Evolutionary conservation across 2,329 filamentous ascomycete species (phyloP).

Genomic region (Colletotrichum acutatum): DNA sequence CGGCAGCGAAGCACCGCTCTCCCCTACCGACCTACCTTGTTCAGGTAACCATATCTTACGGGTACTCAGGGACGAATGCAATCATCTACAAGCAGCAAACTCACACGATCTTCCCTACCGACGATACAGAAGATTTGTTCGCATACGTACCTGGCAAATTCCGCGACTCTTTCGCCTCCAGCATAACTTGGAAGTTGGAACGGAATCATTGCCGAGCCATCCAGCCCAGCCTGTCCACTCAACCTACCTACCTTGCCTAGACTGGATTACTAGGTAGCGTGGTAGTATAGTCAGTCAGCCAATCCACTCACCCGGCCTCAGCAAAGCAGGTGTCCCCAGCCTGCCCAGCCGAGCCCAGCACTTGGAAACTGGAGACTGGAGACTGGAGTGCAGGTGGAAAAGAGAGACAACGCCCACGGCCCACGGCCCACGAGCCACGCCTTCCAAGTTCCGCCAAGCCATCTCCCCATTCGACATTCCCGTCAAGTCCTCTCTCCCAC

Average conservation of each 20-base stretch:
- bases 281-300: too few species aligned
- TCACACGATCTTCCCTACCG: too few species aligned
- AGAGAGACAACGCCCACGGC: slow-evolving; percentile 1
- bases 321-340: neutral
- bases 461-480: slow-evolving; percentile 13
- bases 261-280: too few species aligned
- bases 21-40: neutral
- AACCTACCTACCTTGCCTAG: too few species aligned
- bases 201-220: slow-evolving; percentile 33
- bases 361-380: neutral
- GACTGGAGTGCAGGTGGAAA: neutral
- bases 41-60: too few species aligned
- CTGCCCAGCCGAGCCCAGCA: neutral
- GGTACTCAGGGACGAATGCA: too few species aligned
- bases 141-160: neutral
- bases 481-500: neutral
- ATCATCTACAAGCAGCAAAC: too few species aligned
- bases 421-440: slow-evolving; percentile 15
- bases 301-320: neutral
- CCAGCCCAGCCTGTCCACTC: neutral
- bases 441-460: slow-evolving; percentile 3
- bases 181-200: neutral
- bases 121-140: too few species aligned
- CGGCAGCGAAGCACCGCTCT: neutral
- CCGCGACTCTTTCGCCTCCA: slow-evolving; percentile 1